Conservation (phyloP, 2,329 filamentous ascomycete genomes). For the Exophiala sp. region DNA sequence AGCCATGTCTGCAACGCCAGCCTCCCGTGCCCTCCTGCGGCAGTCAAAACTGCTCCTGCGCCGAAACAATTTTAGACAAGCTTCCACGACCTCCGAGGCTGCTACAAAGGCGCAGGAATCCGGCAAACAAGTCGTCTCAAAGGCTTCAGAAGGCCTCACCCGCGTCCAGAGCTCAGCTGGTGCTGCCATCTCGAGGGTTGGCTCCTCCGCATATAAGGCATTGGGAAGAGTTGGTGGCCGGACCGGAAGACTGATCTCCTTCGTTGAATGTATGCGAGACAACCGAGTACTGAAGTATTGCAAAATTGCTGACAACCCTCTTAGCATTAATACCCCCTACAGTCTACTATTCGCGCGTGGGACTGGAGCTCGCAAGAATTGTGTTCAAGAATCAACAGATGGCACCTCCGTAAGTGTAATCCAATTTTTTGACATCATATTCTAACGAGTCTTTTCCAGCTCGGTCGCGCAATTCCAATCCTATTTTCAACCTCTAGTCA, state of each 20-base stretch:
- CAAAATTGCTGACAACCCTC: slow-evolving; percentile 27
- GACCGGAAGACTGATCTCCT: slow-evolving; percentile 69
- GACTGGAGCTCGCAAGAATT: slow-evolving; percentile 78
- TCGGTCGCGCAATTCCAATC: slow-evolving; percentile 71
- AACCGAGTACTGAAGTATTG: slow-evolving; percentile 2
- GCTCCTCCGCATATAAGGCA: slow-evolving; percentile 59
- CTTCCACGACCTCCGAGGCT: slow-evolving; percentile 43
- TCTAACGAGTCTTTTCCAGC: slow-evolving; percentile 8
- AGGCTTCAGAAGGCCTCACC: slow-evolving; percentile 76
- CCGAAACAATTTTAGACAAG: slow-evolving; percentile 40
- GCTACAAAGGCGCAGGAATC: slow-evolving; percentile 43
- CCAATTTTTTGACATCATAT: slow-evolving; percentile 7
- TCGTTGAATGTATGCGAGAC: slow-evolving; percentile 73
- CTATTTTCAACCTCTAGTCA: slow-evolving; percentile 72
- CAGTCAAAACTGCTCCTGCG: slow-evolving; percentile 45
- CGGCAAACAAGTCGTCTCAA: slow-evolving; percentile 43
- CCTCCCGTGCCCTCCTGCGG: slow-evolving; percentile 42
- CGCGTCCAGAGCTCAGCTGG: slow-evolving; percentile 75
- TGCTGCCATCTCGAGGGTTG: slow-evolving; percentile 67
- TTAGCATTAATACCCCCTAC: slow-evolving; percentile 80
- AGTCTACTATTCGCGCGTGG: slow-evolving; percentile 88
- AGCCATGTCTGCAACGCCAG: slow-evolving; percentile 40
- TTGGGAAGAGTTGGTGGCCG: slow-evolving; percentile 74
- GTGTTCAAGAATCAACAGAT: slow-evolving; percentile 86
- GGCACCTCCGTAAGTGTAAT: slow-evolving; percentile 76